Conservation (phyloP, 2,329 filamentous ascomycete genomes). For the Hypoxylon sp. region DNA sequence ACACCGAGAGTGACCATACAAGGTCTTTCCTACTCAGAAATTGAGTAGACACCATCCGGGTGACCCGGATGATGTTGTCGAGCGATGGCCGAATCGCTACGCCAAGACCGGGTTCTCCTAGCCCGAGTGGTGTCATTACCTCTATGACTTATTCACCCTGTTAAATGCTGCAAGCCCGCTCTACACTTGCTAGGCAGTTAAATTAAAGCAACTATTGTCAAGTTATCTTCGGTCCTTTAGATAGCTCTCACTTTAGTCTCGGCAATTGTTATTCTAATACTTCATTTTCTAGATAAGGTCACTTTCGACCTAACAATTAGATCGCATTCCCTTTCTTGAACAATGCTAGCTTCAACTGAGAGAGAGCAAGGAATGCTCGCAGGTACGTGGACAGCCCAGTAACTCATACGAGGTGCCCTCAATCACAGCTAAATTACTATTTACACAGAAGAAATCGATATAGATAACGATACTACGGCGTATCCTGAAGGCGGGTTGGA, state of each 20-base stretch:
- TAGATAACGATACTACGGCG: background rate
- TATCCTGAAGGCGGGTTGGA: slow-evolving; percentile 67
- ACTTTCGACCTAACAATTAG: background rate
- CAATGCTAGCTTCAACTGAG: background rate
- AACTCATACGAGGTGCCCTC: background rate
- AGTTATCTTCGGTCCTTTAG: background rate
- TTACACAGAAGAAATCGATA: background rate
- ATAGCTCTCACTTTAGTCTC: background rate
- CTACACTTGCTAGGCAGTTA: background rate
- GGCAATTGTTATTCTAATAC: background rate
- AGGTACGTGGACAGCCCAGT: background rate
- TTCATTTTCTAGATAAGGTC: background rate
- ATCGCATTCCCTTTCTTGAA: background rate
- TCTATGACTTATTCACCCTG: background rate
- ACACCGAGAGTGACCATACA: background rate
- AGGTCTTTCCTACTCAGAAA: background rate
- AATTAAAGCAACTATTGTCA: background rate
- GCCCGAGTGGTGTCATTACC: background rate
- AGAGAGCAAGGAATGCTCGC: background rate
- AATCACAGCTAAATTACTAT: background rate
- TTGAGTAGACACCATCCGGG: background rate
- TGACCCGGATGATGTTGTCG: background rate
- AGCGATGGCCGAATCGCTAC: background rate
- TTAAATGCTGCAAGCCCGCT: background rate
- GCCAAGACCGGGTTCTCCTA: background rate